Percentiles rank a stretch among this genome's conserved stretches.
phyloP scores from a whole-genome alignment of 2,329 filamentous ascomycete genomes.

The Cytospora chrysosperma region DNA sequence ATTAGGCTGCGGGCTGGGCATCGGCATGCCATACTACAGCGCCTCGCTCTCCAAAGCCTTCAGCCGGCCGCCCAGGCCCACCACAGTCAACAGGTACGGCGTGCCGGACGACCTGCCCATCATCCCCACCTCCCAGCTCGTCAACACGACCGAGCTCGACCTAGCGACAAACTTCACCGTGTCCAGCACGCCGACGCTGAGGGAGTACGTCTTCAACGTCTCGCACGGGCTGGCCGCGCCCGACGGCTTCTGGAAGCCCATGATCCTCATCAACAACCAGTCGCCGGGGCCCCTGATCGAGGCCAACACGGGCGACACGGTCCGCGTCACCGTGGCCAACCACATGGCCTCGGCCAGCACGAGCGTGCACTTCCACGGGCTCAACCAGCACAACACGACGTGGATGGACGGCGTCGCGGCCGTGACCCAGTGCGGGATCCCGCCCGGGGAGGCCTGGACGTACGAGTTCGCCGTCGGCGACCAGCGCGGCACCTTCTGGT shows the following conservation, averaged over 20 bases:
- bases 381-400: constrained; percentile 62
- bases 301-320: constrained; percentile 43
- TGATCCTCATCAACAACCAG: constrained; percentile 42
- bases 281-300: constrained; percentile 46
- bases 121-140: constrained; percentile 24
- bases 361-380: constrained; percentile 67
- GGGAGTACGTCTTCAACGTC: constrained; percentile 37
- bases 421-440: constrained; percentile 60
- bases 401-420: constrained; percentile 66
- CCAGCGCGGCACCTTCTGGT: constrained; percentile 45
- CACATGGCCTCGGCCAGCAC: constrained; percentile 41
- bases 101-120: constrained; percentile 28
- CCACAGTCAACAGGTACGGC: constrained; percentile 28
- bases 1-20: constrained; percentile 20
- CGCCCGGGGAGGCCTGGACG: constrained; percentile 51
- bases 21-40: constrained; percentile 22
- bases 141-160: constrained; percentile 21
- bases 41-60: constrained; percentile 4
- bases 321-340: constrained; percentile 43
- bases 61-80: background rate
- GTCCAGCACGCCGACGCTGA: constrained; percentile 21
- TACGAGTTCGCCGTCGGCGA: constrained; percentile 57
- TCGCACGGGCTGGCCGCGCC: constrained; percentile 34
- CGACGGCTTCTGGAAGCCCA: constrained; percentile 38
- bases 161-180: constrained; percentile 31